Base-by-base conservation (phyloP, 1,139 yeast species). In the Geotrichum fermentans region DNA sequence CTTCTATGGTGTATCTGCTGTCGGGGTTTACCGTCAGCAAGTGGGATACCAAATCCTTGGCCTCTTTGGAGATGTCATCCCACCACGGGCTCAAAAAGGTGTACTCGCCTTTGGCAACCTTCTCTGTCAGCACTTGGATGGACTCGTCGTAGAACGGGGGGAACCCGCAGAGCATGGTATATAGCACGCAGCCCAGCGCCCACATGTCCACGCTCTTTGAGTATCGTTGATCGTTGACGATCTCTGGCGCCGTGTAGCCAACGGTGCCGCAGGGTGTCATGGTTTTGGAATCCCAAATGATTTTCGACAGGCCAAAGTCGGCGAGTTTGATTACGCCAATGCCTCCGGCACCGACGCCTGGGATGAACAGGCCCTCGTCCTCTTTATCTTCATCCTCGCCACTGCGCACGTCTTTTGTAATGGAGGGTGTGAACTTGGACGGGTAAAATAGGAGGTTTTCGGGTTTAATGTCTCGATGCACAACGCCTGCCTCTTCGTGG, bases 71-170 rank as follows among this genome's bases (percentile, higher is more conserved):
- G 37, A 90, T 84, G 59, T 90, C 97, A 66, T 90, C 97, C 97
- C 97, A 90, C 97, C 97, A 90, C 0, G 97, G 97, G 51, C 80
- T 73, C 51, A 90, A 71, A 64, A 89, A 90, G n/a, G 85, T 82
- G 64, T 76, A 90, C 58, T 87, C 86, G 24, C 97, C 97, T 47
- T 74, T 74, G 13, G 94, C 80, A 40, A 90, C 95, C 65, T 89
- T 89, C 58, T 77, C 79, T 0, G 96, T 86, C 55, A 90, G 36
- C 14, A 78, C 77, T 56, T 84, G 88, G 55, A 86, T 82, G 59
- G 82, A 79, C 58, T 89, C 96, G 65, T 90, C 96, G 68, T 87
- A 90, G 64, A 90, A 90, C 16, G 97, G 97, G 1, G 97, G 97
- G 68, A 90, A 90, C 3, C 97, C 97, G 70, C 97, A 89, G 43